These are phyloP conservation scores for Neonectria faginata DNA, from an alignment of 2,329 filamentous ascomycete species.

Conservation along the genomic window DNA sequence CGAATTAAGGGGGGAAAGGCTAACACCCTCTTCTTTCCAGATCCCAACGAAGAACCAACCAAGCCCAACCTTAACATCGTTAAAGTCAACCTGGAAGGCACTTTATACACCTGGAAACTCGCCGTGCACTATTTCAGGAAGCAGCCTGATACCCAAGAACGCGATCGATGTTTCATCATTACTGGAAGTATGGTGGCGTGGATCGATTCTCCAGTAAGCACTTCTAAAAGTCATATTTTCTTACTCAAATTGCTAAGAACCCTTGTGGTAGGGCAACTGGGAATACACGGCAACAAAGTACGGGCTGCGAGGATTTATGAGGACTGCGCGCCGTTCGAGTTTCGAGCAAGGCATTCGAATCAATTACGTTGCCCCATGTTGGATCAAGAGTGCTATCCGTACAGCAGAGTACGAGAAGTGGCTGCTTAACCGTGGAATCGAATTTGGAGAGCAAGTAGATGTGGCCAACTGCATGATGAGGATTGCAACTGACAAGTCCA, in stretches of 20 bases:
- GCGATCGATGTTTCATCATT: constrained; percentile 62
- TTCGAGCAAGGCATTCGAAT: constrained; percentile 58
- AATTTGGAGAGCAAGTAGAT: constrained; percentile 53
- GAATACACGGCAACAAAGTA: constrained; percentile 41
- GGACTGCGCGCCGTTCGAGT: constrained; percentile 32
- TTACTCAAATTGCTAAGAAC: too few species aligned
- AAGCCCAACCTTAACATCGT: constrained; percentile 58
- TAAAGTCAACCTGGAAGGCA: constrained; percentile 55
- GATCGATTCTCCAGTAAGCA: constrained; percentile 55
- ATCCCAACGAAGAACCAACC: constrained; percentile 35
- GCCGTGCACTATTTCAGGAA: constrained; percentile 60
- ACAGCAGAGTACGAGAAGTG: constrained; percentile 56
- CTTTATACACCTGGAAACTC: constrained; percentile 59
- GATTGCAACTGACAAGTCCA: constrained; percentile 48
- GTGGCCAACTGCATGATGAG: constrained; percentile 50
- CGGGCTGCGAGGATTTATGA: constrained; percentile 33
- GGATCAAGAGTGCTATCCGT: constrained; percentile 51
- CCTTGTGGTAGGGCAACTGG: constrained; percentile 34
- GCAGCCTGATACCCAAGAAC: constrained; percentile 51
- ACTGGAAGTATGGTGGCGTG: constrained; percentile 61
- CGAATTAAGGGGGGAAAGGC: too few species aligned
- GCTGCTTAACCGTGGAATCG: constrained; percentile 53
- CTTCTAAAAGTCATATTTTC: too few species aligned
- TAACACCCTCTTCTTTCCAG: background rate
- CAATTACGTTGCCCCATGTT: constrained; percentile 60